Percentiles rank a stretch among this genome's conserved stretches.
Conservation (phyloP, 2,329 filamentous ascomycete genomes). For the Aspergillus sp. region DNA sequence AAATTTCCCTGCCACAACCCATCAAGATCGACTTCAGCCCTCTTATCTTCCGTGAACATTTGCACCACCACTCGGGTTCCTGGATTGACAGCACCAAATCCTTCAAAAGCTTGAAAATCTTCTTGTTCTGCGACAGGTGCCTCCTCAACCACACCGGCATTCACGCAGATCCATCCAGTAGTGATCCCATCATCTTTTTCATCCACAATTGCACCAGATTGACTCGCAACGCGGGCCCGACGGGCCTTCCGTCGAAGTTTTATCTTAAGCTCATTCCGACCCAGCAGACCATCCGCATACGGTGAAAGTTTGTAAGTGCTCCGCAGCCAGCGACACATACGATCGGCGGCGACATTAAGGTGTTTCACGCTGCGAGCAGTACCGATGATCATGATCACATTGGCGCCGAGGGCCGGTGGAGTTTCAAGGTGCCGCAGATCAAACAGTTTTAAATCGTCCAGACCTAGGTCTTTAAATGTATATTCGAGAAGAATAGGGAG, state of each 20-base stretch:
- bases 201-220: constrained; percentile 50
- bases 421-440: constrained; percentile 81
- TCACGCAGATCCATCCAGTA: constrained; percentile 95
- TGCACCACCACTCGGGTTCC: constrained; percentile 62
- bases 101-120: constrained; percentile 50
- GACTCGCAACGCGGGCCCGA: constrained; percentile 72
- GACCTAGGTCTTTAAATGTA: constrained; percentile 73
- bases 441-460: constrained; percentile 72
- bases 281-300: constrained; percentile 78
- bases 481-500: constrained; percentile 68
- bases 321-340: constrained; percentile 80
- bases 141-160: constrained; percentile 65
- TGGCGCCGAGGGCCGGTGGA: constrained; percentile 76
- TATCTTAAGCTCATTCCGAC: constrained; percentile 83
- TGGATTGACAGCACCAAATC: constrained; percentile 60
- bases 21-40: constrained; percentile 61
- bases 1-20: constrained; percentile 52
- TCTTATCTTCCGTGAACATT: constrained; percentile 64
- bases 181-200: constrained; percentile 77
- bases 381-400: constrained; percentile 86
- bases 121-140: constrained; percentile 24
- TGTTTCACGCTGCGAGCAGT: constrained; percentile 90
- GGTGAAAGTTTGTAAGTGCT: constrained; percentile 65
- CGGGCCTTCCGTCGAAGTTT: constrained; percentile 75
- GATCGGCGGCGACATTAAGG: constrained; percentile 81